These are phyloP conservation scores for Gynostemma pentaphyllum DNA, from an alignment of 306 rosid species.

Conservation along the genomic window DNA sequence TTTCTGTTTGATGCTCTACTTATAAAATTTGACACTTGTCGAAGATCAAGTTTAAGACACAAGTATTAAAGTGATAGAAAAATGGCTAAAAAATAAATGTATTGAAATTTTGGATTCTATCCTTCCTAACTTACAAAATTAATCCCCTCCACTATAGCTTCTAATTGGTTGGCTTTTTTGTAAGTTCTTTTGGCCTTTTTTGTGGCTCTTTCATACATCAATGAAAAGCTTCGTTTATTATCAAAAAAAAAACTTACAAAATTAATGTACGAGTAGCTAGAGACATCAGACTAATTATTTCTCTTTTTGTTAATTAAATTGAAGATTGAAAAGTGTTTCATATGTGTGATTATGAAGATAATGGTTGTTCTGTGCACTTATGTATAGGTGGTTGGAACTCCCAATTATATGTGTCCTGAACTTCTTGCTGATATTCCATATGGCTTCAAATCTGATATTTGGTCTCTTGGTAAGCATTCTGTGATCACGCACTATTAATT, in stretches of 20 bases:
- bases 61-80: background rate
- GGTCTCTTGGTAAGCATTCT: conserved; percentile 80
- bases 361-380: background rate
- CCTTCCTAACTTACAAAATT: too few species aligned
- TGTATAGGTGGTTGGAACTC: conserved; percentile 95
- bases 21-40: background rate
- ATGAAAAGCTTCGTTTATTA: too few species aligned
- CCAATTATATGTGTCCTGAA: conserved; percentile 99
- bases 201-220: too few species aligned
- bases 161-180: too few species aligned
- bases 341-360: background rate
- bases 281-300: background rate
- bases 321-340: background rate
- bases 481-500: background rate
- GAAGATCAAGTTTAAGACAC: background rate
- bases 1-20: background rate
- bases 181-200: too few species aligned
- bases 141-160: too few species aligned
- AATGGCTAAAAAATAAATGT: background rate
- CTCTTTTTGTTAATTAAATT: background rate
- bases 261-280: background rate
- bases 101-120: too few species aligned
- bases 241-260: too few species aligned
- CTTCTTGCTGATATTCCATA: conserved; percentile 98
- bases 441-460: conserved; percentile 98